Percentiles rank a stretch among this genome's conserved stretches.
phyloP scores from a whole-genome alignment of 2,329 filamentous ascomycete species.

The Ophiostoma populinum region DNA sequence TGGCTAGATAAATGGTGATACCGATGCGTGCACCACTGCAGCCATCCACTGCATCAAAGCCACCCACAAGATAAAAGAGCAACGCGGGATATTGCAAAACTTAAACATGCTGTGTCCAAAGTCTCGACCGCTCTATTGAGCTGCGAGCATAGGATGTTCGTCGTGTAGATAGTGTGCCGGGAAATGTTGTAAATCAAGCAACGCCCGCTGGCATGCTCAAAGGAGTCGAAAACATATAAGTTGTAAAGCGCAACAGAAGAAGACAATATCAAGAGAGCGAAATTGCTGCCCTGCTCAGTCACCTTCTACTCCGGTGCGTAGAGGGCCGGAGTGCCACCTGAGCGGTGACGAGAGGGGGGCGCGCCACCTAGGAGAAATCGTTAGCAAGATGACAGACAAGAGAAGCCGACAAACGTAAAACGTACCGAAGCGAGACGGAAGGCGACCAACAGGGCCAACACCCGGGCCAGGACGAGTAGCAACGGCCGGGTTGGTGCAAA shows the following conservation, averaged over 20 bases:
- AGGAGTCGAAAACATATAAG: neutral
- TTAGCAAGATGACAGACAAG: neutral
- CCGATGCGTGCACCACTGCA: neutral
- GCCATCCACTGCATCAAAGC: neutral
- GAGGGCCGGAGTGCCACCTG: neutral
- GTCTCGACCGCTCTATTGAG: too few species aligned
- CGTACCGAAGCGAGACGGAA: conserved; percentile 40
- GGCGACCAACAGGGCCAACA: conserved; percentile 45
- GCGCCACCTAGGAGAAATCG: conserved; percentile 1
- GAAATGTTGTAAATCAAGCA: conserved; percentile 17
- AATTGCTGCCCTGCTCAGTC: neutral
- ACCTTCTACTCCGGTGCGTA: conserved; percentile 5
- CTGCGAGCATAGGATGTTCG: conserved; percentile 22
- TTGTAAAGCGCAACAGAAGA: neutral
- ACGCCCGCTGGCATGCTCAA: too few species aligned
- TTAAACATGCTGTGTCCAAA: conserved; percentile 23
- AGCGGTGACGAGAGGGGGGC: conserved; percentile 7
- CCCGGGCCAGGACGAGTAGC: conserved; percentile 79
- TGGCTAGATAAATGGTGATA: too few species aligned
- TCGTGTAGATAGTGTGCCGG: conserved; percentile 21
- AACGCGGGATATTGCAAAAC: conserved; percentile 18
- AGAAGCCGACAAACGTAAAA: conserved; percentile 15
- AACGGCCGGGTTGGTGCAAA: conserved; percentile 88
- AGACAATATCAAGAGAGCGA: neutral
- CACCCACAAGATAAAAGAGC: conserved; percentile 5